Evolutionary conservation across 495 filamentous ascomycete genomes (phyloP).

Genomic region (Hyaloscypha bicolor): DNA sequence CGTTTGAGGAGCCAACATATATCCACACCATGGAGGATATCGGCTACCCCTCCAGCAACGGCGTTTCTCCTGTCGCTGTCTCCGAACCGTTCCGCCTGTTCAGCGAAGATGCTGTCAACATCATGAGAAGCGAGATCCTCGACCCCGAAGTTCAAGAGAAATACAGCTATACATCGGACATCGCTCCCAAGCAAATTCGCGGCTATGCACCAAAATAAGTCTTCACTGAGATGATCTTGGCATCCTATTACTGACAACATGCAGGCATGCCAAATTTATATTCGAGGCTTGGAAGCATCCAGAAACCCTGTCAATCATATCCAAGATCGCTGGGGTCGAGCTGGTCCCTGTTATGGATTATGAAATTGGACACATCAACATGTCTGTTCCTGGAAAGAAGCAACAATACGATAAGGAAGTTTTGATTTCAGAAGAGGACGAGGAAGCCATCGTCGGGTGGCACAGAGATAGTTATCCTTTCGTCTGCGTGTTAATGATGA

Average conservation of each 20-base stretch:
- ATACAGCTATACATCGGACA: constrained; percentile 63
- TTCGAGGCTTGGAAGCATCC: constrained; percentile 73
- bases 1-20: constrained; percentile 28
- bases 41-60: constrained; percentile 35
- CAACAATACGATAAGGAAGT: constrained; percentile 44
- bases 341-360: constrained; percentile 70
- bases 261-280: constrained; percentile 64
- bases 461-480: constrained; percentile 77
- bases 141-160: constrained; percentile 64
- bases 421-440: constrained; percentile 56
- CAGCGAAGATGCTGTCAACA: constrained; percentile 62
- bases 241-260: not conserved
- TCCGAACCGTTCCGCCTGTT: constrained; percentile 77
- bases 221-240: constrained; percentile 28
- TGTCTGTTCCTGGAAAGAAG: constrained; percentile 54
- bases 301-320: constrained; percentile 64
- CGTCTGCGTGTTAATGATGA: constrained; percentile 77
- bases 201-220: constrained; percentile 68
- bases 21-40: constrained; percentile 36
- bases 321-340: constrained; percentile 74
- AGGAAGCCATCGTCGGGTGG: constrained; percentile 68
- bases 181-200: constrained; percentile 66
- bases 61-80: constrained; percentile 67
- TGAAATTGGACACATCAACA: constrained; percentile 75
- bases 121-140: constrained; percentile 69